A percentile compares a stretch with the other conserved stretches of the same genome.
These are phyloP conservation scores for Neofusicoccum parvum DNA, from an alignment of 2,329 filamentous ascomycete genomes.

Conservation along the genomic window DNA sequence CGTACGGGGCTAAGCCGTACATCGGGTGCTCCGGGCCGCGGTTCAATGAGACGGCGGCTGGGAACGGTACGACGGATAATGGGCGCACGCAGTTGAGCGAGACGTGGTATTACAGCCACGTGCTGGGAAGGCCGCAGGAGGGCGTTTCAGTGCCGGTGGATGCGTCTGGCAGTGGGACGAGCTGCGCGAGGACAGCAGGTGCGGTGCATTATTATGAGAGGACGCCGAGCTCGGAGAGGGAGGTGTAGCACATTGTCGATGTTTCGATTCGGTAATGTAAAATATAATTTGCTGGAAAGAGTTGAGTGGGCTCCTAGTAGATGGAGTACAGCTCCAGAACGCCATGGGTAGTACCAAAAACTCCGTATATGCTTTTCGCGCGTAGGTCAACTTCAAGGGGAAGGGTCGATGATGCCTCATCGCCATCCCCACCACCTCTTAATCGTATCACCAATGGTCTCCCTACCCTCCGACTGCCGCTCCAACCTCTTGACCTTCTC, in stretches of 20 bases:
- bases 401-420: neutral
- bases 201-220: slow-evolving; percentile 61
- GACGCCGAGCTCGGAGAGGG: slow-evolving; percentile 27
- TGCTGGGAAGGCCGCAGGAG: slow-evolving; percentile 59
- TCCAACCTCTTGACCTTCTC: slow-evolving; percentile 20
- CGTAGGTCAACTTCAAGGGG: too few species aligned
- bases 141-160: slow-evolving; percentile 51
- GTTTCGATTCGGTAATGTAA: neutral
- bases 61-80: slow-evolving; percentile 56
- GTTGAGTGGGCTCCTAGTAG: neutral
- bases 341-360: slow-evolving; percentile 5
- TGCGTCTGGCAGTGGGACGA: slow-evolving; percentile 48
- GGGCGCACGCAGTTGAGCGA: slow-evolving; percentile 62
- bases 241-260: neutral
- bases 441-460: slow-evolving; percentile 41
- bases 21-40: slow-evolving; percentile 63
- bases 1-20: slow-evolving; percentile 58
- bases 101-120: slow-evolving; percentile 69
- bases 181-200: slow-evolving; percentile 56
- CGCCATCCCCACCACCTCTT: slow-evolving; percentile 28
- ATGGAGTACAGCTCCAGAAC: neutral
- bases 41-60: slow-evolving; percentile 63
- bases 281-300: neutral
- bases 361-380: slow-evolving; percentile 10
- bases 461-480: slow-evolving; percentile 33